phyloP scores from a whole-genome alignment of 148 eudicot species.

The Rhododendron griersonianum region DNA sequence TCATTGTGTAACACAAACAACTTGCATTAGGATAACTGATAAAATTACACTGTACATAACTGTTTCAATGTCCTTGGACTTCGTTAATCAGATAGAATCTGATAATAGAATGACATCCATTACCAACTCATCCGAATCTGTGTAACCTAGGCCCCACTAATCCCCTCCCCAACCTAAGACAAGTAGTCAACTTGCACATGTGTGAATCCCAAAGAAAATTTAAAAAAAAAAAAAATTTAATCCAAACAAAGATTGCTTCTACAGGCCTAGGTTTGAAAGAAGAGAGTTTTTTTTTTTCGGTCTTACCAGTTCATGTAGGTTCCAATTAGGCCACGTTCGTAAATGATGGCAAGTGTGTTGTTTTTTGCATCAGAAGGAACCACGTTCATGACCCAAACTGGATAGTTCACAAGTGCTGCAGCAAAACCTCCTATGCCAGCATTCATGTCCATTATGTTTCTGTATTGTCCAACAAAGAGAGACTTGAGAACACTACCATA shows the following conservation, averaged over 20 bases:
- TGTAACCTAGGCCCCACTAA: not conserved
- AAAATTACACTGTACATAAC: not conserved
- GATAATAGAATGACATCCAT: not conserved
- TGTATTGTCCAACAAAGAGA: constrained; percentile 32
- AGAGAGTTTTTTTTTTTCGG: not conserved
- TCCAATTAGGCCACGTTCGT: constrained; percentile 79
- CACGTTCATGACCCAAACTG: constrained; percentile 78
- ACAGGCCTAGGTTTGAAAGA: too few relatives aligned
- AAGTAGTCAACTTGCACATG: not conserved
- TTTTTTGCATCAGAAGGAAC: constrained; percentile 42
- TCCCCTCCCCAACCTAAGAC: not conserved
- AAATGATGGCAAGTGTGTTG: constrained; percentile 53
- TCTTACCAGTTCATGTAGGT: constrained; percentile 66
- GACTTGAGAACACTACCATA: constrained; percentile 39
- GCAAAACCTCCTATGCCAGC: constrained; percentile 73
- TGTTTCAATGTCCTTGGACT: not conserved
- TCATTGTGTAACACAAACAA: not conserved
- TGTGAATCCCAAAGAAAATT: not conserved
- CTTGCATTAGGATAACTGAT: not conserved
- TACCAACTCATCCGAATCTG: not conserved
- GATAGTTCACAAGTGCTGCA: constrained; percentile 48
- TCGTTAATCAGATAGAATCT: not conserved
- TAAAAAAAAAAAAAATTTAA: not conserved
- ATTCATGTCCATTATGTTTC: constrained; percentile 79
- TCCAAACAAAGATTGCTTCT: not conserved